These are phyloP conservation scores for Trebouxia gelatinosa DNA, from an alignment of 163 green algal genomes.

Conservation along the genomic window DNA sequence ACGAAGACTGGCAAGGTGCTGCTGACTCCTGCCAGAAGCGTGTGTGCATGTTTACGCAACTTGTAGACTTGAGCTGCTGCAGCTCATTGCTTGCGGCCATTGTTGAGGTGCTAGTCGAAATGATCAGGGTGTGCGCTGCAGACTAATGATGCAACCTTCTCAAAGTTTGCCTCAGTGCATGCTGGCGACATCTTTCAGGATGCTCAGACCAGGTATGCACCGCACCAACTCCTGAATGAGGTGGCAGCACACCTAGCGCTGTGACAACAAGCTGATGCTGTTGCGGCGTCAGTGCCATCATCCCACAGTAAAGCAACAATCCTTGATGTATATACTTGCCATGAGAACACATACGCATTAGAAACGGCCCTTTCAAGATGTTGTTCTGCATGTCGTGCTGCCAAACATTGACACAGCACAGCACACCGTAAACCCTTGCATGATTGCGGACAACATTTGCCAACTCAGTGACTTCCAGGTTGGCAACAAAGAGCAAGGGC, in stretches of 20 bases:
- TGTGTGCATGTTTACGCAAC: not conserved
- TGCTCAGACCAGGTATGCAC: conserved; percentile 17
- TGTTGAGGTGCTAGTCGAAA: no score
- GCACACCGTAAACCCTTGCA: no score
- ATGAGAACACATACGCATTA: no score
- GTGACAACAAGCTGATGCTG: not conserved
- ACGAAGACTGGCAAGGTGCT: conserved; percentile 14
- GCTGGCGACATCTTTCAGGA: conserved; percentile 19
- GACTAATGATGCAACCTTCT: conserved; percentile 33
- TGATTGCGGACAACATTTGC: no score
- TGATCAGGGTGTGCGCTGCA: conserved; percentile 12
- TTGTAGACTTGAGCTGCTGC: not conserved
- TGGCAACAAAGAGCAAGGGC: conserved; percentile 5
- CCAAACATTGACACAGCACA: not conserved
- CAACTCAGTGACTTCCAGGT: no score
- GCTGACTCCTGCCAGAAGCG: not conserved
- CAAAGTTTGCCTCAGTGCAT: conserved; percentile 30
- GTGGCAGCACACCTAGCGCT: not conserved
- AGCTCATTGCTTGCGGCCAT: no score
- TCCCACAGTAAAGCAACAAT: no score
- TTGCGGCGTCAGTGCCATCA: no score
- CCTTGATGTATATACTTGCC: no score
- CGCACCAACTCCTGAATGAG: not conserved
- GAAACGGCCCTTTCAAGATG: no score
- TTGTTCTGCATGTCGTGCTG: not conserved